Conservation (phyloP, 176 grass and related monocot genomes). For the Metroxylon sagu region DNA sequence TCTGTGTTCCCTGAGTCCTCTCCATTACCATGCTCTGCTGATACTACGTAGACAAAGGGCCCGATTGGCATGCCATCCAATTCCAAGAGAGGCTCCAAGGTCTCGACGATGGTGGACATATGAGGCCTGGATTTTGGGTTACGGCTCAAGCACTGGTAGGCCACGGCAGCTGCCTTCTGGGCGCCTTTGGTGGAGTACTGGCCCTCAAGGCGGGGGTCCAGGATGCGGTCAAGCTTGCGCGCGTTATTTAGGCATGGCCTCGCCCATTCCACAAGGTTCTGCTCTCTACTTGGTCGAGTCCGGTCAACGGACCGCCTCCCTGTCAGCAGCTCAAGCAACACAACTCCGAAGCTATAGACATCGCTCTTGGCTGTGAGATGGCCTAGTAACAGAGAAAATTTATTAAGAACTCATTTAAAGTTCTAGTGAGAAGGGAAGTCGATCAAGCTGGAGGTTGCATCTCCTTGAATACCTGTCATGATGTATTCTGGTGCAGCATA, state of each 20-base stretch:
- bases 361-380: constrained; percentile 79
- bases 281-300: constrained; percentile 46
- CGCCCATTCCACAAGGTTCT: constrained; percentile 80
- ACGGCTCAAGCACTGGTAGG: constrained; percentile 62
- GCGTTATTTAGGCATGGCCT: constrained; percentile 52
- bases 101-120: constrained; percentile 65
- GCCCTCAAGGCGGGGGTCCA: constrained; percentile 61
- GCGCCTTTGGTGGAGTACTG: constrained; percentile 59
- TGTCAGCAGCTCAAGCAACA: constrained; percentile 65
- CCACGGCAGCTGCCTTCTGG: constrained; percentile 51
- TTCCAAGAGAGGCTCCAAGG: constrained; percentile 68
- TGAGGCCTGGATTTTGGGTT: constrained; percentile 67
- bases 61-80: constrained; percentile 34
- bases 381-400: constrained; percentile 15
- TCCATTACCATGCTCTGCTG: constrained; percentile 9
- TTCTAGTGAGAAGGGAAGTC: no score
- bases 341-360: constrained; percentile 84
- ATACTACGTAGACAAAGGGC: constrained; percentile 46
- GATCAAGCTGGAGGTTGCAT: not conserved
- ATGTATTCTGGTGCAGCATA: constrained; percentile 97
- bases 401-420: no score
- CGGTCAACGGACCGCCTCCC: constrained; percentile 69
- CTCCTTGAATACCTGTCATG: constrained; percentile 46
- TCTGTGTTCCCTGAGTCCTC: no score
- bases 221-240: constrained; percentile 42